Evolutionary conservation across 129 eudicot species (phyloP), one percentile per base, ranked within the genome.

Genomic region (Helianthus tuberosus): DNA sequence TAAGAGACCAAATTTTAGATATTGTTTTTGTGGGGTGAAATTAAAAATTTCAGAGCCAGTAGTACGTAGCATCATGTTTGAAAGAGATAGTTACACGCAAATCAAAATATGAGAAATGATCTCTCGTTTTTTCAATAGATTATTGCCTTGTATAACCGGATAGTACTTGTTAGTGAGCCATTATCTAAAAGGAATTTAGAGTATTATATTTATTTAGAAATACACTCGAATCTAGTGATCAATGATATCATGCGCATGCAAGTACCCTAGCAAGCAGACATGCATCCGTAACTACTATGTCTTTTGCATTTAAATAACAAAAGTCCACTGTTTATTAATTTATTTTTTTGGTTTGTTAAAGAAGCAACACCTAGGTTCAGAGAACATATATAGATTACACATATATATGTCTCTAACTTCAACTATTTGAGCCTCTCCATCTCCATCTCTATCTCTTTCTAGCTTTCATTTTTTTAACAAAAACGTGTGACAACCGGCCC

Each of bases 221-320:
- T 59, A 27, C 3, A 59, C 7, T 25, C 64, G 39, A 59, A 59
- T 25, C 25, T 59, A 4, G 44, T 60, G 66, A 60, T 27, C 32
- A 27, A 1, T 60, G 66, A 60, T 29, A 61, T 61, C 46, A 61
- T 61, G 66, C 66, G 66, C 66, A 61, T 61, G 66, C 66, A 61
- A 61, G 46, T 32, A 16, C 43, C 44, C 66, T 0, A 32, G 13
- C 3, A 32, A 35, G 66, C 44, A 61, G 66, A 61, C 66, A 61
- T 27, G 6, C 43, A 57, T 16, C 8, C 20, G 8, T 20, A 57
- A 57, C 36, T 20, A 57, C 38, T 57, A 9, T 13, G 14, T 57
- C 14, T 20, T 20, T 57, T 32, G n/a, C 43, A 61, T 10, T 29
- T 61, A 61, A 29, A 32, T 61, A 61, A 32, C 44, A 32, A 61